Conservation (phyloP, 2,329 filamentous ascomycete genomes). For the Fusarium acutatum region DNA sequence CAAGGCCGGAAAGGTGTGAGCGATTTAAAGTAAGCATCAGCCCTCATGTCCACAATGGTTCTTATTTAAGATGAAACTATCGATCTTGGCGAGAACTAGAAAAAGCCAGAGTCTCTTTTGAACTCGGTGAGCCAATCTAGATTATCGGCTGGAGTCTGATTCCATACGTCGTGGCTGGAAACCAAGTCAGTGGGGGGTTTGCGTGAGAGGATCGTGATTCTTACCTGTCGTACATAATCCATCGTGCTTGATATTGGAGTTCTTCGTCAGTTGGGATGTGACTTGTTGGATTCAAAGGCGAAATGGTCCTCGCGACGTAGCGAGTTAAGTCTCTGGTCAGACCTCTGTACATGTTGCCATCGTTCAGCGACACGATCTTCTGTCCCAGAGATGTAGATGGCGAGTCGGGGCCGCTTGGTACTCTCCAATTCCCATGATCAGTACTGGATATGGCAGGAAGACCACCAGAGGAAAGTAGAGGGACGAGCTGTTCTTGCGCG, state of each 20-base stretch:
- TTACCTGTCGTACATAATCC: conserved; percentile 45
- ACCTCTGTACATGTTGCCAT: conserved; percentile 15
- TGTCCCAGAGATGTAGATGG: background rate
- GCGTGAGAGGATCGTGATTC: rapidly evolving
- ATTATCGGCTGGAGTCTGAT: conserved; percentile 18
- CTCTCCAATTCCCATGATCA: too few species aligned
- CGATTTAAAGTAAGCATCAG: background rate
- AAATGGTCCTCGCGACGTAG: conserved; percentile 41
- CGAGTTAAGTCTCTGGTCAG: conserved; percentile 31
- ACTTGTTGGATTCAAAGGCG: conserved; percentile 42
- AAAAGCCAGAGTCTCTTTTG: background rate
- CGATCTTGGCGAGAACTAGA: background rate
- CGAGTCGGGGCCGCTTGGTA: rapidly evolving
- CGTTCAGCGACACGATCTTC: conserved; percentile 4
- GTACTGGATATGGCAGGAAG: background rate
- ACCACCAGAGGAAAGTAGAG: rapidly evolving
- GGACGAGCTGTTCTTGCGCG: background rate
- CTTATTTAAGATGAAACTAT: background rate
- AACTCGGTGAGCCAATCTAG: conserved; percentile 5
- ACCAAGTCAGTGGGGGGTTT: background rate
- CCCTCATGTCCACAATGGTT: background rate
- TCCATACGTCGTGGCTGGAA: conserved; percentile 7
- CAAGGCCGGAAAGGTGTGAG: background rate
- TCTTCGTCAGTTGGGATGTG: conserved; percentile 48
- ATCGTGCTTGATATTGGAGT: conserved; percentile 45